Evolutionary conservation across 345 rosid species (phyloP).

Genomic region (Populus tremula): DNA sequence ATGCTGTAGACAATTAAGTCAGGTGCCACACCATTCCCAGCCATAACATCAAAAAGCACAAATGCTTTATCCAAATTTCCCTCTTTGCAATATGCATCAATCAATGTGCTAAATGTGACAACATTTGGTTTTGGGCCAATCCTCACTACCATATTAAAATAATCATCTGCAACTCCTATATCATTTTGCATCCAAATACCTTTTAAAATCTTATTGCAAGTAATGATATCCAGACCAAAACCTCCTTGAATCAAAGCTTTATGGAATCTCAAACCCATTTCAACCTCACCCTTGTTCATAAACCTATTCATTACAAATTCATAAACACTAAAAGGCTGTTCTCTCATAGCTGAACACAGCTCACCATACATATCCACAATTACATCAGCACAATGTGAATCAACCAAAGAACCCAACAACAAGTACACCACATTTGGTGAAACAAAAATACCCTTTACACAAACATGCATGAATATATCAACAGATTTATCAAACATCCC

Average conservation of each 20-base stretch:
- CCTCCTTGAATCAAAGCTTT: slow-evolving; percentile 26
- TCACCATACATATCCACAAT: slow-evolving; percentile 30
- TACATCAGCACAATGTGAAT: slow-evolving; percentile 23
- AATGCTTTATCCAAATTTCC: slow-evolving; percentile 42
- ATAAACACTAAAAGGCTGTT: slow-evolving; percentile 18
- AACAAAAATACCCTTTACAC: slow-evolving; percentile 15
- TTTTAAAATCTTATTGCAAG: slow-evolving; percentile 47
- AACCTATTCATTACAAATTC: slow-evolving; percentile 40
- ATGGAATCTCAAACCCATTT: slow-evolving; percentile 39
- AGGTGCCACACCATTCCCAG: slow-evolving; percentile 29
- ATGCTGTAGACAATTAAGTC: slow-evolving; percentile 43
- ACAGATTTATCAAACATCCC: slow-evolving; percentile 32
- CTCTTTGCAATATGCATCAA: slow-evolving; percentile 43
- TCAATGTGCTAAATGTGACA: slow-evolving; percentile 46
- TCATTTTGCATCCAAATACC: slow-evolving; percentile 28
- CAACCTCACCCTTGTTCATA: slow-evolving; percentile 33
- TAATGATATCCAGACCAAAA: slow-evolving; percentile 30
- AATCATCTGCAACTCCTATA: slow-evolving; percentile 25
- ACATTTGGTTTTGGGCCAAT: slow-evolving; percentile 49
- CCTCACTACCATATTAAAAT: slow-evolving; percentile 30
- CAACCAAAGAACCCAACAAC: slow-evolving; percentile 35
- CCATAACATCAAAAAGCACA: slow-evolving; percentile 31
- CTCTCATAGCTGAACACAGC: slow-evolving; percentile 22
- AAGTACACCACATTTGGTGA: slow-evolving; percentile 17
- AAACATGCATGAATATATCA: slow-evolving; percentile 26